phyloP scores from a whole-genome alignment of 2,329 filamentous ascomycete genomes.

The Alternaria atra region DNA sequence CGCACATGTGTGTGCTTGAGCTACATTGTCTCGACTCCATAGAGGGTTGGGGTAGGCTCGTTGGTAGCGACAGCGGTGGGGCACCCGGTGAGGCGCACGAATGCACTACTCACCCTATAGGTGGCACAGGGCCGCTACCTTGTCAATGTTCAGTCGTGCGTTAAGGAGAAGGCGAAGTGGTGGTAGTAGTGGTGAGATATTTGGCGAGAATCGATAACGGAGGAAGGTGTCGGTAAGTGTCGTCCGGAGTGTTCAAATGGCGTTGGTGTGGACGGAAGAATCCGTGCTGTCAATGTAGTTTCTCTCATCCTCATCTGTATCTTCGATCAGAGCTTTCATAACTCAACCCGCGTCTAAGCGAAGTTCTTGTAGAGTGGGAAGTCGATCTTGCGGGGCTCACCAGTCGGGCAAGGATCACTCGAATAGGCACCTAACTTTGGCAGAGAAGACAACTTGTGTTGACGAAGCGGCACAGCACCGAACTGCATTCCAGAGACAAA shows the following conservation, averaged over 20 bases:
- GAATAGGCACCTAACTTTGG: background rate
- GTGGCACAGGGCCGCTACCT: background rate
- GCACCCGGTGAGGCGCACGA: background rate
- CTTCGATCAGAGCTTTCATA: background rate
- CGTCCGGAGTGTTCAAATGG: background rate
- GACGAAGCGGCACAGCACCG: background rate
- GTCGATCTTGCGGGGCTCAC: background rate
- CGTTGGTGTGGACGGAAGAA: background rate
- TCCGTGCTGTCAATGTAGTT: background rate
- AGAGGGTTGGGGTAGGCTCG: background rate
- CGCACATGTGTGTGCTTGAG: background rate
- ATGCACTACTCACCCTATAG: constrained; percentile 1
- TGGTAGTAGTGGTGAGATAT: background rate
- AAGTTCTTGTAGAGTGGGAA: constrained; percentile 3
- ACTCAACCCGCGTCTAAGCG: background rate
- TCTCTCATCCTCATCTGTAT: background rate
- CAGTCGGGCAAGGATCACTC: constrained; percentile 1
- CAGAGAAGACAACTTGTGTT: background rate
- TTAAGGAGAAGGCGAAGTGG: background rate
- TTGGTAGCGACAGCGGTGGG: background rate
- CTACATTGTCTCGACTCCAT: background rate
- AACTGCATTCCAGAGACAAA: background rate
- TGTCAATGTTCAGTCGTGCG: background rate
- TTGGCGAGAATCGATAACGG: background rate
- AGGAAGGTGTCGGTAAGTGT: background rate